Base-by-base conservation (phyloP, 2,329 filamentous ascomycete genomes). In the Fusarium papillatum region DNA sequence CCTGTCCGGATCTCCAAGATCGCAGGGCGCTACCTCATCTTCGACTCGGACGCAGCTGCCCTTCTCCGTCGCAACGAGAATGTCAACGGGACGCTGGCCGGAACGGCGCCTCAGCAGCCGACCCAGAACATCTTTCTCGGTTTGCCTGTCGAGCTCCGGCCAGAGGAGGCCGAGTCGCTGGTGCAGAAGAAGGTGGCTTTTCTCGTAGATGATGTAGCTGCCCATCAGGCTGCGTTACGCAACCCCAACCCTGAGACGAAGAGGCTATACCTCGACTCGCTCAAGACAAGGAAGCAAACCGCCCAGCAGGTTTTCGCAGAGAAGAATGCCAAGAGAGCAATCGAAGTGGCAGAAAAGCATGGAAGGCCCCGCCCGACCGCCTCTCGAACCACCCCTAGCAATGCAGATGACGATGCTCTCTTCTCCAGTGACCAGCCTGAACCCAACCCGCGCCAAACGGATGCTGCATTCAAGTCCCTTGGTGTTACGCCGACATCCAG, bases 71-170 rank as follows among this genome's bases (percentile, higher is more conserved):
- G 94, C 73, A 88, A 92, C 79, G 91, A 98, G 86, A 93, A 95
- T 82, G 95, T 98, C 79, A 96, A 94, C 81, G 95, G 95, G 74
- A 93, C 97, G 38, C 89, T 98, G 67, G 93, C 95, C 71, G 97
- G 97, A 69, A 96, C 95, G 10, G 92, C 98, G 36, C 96, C 97
- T 3, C 96, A 98, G 84, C 93, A 95, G 69, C 95, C 96, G 8
- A 96, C 97, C 79, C 97, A 99, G 85, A 98, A 98, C 85, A 90
- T 98, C 69, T 98, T 98, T 82, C 90, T 96, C 70, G 95, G 96
- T 57, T 86, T 98, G 62, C 97, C 97, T 4, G 86, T 98, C 31
- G 94, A 98, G 86, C 88, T 99, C 55, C 95, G 97, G 87, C 93
- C 95, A 2, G 97, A 98, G 85, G 97, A 99, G 86, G 96, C 93